Base-by-base conservation (phyloP, 371 early-diverging fungal species). In the Lichtheimia ornata region DNA sequence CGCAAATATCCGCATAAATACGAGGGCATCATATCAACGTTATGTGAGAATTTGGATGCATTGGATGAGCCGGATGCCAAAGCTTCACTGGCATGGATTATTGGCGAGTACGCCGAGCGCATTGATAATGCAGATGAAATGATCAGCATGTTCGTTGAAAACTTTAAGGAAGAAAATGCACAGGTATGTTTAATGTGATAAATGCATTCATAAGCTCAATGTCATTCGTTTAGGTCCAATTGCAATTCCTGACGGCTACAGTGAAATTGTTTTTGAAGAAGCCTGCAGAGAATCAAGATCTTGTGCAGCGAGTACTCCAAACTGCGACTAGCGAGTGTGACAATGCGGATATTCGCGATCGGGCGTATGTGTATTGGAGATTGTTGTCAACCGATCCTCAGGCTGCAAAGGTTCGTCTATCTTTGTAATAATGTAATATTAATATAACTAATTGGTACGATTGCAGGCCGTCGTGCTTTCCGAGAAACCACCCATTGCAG, bases 311-410 rank as follows among this genome's bases (percentile, higher is more conserved):
- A 53, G 85, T 94, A 12, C 83, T 97, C 35, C 93, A 96, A 69
- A 88, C 84, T 42, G 90, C 94, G 1, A 95, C 97, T 1, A 91
- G 92, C 56, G 92, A 91, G 49, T 88, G 91, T 64, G 95, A 96
- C 68, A 95, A 94, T 76, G 96, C 97, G 1, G 98, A 97, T 76
- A 82, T 98, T 55, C 84, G 99, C 40, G 99, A 98, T 67, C 87
- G 97, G 53, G 97, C 94, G 2, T 97, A 93, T 62, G 91, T 98
- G 30, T 97, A 97, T 73, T 97, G 97, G 98, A 87, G 99, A 44
- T 72, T 97, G 62, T 75, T 98, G 5, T 95, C 95, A 4, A 93
- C 96, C 4, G 92, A 97, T 73, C 96, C 97, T 27, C 87, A 89
- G 60, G 90, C 91, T 22, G 91, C 92, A 15, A 88, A 92, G 80